Base-by-base conservation (phyloP, 164 flowering plant genomes). In the Hamamelis virginiana region DNA sequence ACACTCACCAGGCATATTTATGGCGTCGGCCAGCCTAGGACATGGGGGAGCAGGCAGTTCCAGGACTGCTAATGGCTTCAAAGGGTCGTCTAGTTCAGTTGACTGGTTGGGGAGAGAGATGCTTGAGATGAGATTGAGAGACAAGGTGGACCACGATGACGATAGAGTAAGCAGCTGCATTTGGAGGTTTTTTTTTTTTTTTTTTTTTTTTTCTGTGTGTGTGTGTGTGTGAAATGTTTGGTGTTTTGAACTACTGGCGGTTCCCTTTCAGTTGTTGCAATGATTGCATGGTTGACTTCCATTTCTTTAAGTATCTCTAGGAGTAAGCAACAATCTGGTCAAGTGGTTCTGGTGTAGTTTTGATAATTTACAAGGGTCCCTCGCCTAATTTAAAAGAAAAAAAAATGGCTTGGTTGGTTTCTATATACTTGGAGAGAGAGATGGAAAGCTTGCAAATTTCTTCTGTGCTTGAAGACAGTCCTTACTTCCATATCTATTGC, bases 61-160 rank as follows among this genome's bases (percentile, higher is more conserved):
- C 8, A 86, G 89, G 80, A 65, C 86, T 71, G 81, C 69, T 60
- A 85, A 82, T 76, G 87, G 87, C 75, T 85, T 80, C 75, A 87
- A 80, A 68, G 85, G 82, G 41, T 84, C 98, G 9, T 89, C 97
- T 41, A 89, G 93, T 80, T 90, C 97, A 52, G 92, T 91, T 75
- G 97, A 92, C 63, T 88, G 97, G 91, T 82, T 94, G 59, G 91
- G 91, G 38, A 83, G 91, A 76, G 97, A 91, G 77, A 88, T 95
- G 96, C 90, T 85, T 68, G 96, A 87, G 69, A 89, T 95, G 97
- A 91, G 88, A 75, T 64, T 95, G 76, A 82, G 89, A 80, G 96
- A 91, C 78, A 82, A 73, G 75, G 81, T 70, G 70, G 94, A 90
- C 50, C 79, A 75, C 33, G 94, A 92, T 72, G 91, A 89, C 57